phyloP scores from a whole-genome alignment of 2,329 filamentous ascomycete species.

The Lachnellula cervina region DNA sequence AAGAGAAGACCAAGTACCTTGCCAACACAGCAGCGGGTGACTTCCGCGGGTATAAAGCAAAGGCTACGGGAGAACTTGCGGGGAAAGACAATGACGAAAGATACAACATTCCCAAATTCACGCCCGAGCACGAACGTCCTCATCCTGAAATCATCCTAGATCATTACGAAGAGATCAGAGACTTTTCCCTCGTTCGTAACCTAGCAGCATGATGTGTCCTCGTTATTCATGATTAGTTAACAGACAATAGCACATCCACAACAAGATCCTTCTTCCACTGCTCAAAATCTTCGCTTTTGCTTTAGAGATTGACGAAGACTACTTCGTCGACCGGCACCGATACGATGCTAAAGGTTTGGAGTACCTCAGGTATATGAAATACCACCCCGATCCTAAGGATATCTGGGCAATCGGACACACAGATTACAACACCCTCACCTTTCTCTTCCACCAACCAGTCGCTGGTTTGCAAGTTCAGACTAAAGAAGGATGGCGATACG shows the following conservation, averaged over 20 bases:
- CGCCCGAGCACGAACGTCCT: conserved; percentile 37
- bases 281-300: conserved; percentile 55
- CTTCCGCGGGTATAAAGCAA: conserved; percentile 50
- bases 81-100: conserved; percentile 49
- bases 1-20: conserved; percentile 55
- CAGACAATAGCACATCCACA: conserved; percentile 32
- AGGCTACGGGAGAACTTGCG: conserved; percentile 3
- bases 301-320: conserved; percentile 54
- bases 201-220: too few species aligned
- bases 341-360: conserved; percentile 53
- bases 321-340: conserved; percentile 47
- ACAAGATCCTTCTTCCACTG: conserved; percentile 51
- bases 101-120: conserved; percentile 55
- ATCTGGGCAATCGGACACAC: conserved; percentile 48
- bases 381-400: conserved; percentile 42
- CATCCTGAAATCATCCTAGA: conserved; percentile 45
- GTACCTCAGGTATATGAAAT: conserved; percentile 56
- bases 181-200: conserved; percentile 34
- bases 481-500: conserved; percentile 44
- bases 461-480: conserved; percentile 50
- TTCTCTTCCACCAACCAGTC: conserved; percentile 53
- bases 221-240: neutral
- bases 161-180: conserved; percentile 49
- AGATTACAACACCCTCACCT: conserved; percentile 48
- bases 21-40: conserved; percentile 42